phyloP scores from a whole-genome alignment of 306 rosid species.

The Luffa aegyptiaca region DNA sequence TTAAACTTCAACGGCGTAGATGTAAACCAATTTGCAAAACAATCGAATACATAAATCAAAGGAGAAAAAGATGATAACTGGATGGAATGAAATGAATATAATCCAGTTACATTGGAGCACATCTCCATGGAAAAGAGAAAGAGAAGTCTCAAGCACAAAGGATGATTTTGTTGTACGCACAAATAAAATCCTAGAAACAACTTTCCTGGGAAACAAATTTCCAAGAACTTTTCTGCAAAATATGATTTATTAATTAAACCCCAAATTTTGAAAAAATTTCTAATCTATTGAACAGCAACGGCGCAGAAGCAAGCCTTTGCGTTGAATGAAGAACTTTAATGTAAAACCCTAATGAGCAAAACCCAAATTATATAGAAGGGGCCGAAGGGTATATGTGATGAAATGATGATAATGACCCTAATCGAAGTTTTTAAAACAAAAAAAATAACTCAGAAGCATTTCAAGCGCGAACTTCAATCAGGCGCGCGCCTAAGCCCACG shows the following conservation, averaged over 20 bases:
- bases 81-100: slow-evolving; percentile 16
- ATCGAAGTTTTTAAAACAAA: too few species aligned
- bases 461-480: too few species aligned
- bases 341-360: neutral
- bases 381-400: neutral
- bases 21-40: neutral
- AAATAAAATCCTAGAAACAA: slow-evolving; percentile 60
- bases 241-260: neutral
- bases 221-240: slow-evolving; percentile 60
- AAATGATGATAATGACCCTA: neutral
- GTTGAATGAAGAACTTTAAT: neutral
- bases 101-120: slow-evolving; percentile 82
- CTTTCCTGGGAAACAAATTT: slow-evolving; percentile 11
- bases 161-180: slow-evolving; percentile 48
- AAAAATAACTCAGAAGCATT: too few species aligned
- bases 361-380: neutral
- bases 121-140: slow-evolving; percentile 29
- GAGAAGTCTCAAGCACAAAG: slow-evolving; percentile 89
- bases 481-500: too few species aligned
- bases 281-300: neutral
- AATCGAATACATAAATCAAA: neutral
- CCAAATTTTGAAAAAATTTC: neutral
- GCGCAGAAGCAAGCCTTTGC: neutral
- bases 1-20: too few species aligned
- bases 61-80: neutral